Base-by-base conservation (phyloP, 1,139 yeast species). In the Ashbya aceris region DNA sequence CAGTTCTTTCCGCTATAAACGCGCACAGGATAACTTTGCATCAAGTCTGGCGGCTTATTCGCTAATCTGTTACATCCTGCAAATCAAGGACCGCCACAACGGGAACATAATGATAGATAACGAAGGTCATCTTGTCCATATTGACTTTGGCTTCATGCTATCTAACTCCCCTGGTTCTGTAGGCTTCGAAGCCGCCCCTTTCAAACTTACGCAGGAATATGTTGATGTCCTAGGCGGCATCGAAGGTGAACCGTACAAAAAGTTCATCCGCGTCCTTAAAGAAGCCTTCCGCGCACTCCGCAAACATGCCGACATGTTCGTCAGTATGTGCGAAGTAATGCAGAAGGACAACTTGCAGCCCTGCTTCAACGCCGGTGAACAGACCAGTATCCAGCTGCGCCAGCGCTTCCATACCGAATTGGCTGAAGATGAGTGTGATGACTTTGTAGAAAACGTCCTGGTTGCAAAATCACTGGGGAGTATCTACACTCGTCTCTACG, bases 151-250 rank as follows among this genome's bases (percentile, higher is more conserved):
- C 0, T 91, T 87, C 59, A 65, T 91, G 56, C 68, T 91, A 5
- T 85, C 96, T 0, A 91, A 91, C 56, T 82, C 96, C 0, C 98
- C 98, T 0, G 97, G 97, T 2, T 82, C 95, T 44, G 86, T 91
- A 42, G 96, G 96, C 0, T 87, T 91, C 61, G 98, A 91, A 58
- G 94, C 96, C 1, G 96, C 97, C 0, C 96, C 98, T 1, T 91
- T 91, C 69, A 91, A 91, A 58, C 67, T 91, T 12, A 86, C 97
- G 0, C 70, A 71, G 45, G 98, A 91, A 56, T 91, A 91, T 55
- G 76, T 87, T 17, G 96, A 89, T 33, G 62, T 91, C 4, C 62
- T 91, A 53, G 98, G 95, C 5, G 97, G 97, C 0, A 45, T 69
- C 0, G 80, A 77, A 1, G 74, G 85, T 12, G 72, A 68, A 13